A percentile compares a stretch with the other conserved stretches of the same genome.
These are phyloP conservation scores for Fomitopsis serialis DNA, from an alignment of 768 basidiomycete genomes.

Conservation along the genomic window DNA sequence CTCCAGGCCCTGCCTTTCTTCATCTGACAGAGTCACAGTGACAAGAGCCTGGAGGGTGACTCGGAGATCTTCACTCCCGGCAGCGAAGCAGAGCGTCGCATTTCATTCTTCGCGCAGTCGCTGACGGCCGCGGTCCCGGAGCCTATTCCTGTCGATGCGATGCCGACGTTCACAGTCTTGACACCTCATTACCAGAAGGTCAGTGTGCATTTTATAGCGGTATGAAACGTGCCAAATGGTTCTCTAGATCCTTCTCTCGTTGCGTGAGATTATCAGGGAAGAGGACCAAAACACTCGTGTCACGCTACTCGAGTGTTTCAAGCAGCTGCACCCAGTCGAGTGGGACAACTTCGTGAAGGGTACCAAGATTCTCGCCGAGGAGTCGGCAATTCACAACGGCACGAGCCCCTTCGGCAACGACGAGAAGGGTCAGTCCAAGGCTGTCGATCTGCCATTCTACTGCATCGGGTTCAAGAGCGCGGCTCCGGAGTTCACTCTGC, in stretches of 20 bases:
- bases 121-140: slow-evolving; percentile 93
- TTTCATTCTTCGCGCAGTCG: slow-evolving; percentile 99
- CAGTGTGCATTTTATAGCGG: slow-evolving; percentile 8
- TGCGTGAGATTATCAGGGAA: slow-evolving; percentile 97
- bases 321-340: slow-evolving; percentile 95
- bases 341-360: slow-evolving; percentile 99
- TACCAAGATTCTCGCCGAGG: slow-evolving; percentile 97
- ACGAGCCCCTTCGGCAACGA: slow-evolving; percentile 64
- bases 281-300: slow-evolving; percentile 97
- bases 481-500: slow-evolving; percentile 95
- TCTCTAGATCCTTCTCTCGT: slow-evolving; percentile 80
- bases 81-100: slow-evolving; percentile 94
- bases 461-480: slow-evolving; percentile 99
- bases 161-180: slow-evolving; percentile 98
- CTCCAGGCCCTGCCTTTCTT: slow-evolving; percentile 97
- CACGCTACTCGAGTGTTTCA: slow-evolving; percentile 94
- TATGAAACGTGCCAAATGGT: background rate
- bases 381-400: slow-evolving; percentile 82
- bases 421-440: slow-evolving; percentile 81
- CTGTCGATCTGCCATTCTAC: slow-evolving; percentile 94
- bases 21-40: slow-evolving; percentile 85
- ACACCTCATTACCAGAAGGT: slow-evolving; percentile 99
- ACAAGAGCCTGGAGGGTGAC: slow-evolving; percentile 72
- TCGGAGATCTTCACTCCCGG: slow-evolving; percentile 96
- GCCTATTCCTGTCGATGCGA: slow-evolving; percentile 94